Percentiles rank a stretch among this genome's conserved stretches.
Evolutionary conservation across 768 basidiomycete genomes (phyloP).

Genomic region (Antrodiella citrinella): DNA sequence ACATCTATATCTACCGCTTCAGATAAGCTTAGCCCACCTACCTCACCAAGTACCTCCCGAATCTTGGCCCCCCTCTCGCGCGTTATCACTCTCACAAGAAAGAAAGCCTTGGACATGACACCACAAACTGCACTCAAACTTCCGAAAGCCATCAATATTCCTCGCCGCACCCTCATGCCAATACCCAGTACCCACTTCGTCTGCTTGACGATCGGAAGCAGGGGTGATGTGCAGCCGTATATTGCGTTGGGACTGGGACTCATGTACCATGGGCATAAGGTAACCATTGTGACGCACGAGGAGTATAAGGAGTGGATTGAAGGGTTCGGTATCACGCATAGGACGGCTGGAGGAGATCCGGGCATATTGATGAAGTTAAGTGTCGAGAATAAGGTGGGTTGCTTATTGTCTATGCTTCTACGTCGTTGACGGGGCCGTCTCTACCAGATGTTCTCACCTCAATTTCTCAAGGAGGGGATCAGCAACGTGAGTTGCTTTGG

Average conservation of each 20-base stretch:
- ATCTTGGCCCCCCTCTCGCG: constrained; percentile 41
- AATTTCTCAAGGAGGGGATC: constrained; percentile 60
- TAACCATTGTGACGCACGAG: constrained; percentile 42
- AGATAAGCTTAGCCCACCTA: constrained; percentile 1
- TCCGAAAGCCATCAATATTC: constrained; percentile 42
- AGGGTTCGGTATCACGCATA: constrained; percentile 50
- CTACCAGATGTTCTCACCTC: constrained; percentile 59
- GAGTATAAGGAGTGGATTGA: constrained; percentile 48
- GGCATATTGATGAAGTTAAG: constrained; percentile 60
- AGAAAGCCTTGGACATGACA: constrained; percentile 15
- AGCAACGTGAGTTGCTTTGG: constrained; percentile 40
- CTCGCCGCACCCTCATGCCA: constrained; percentile 23
- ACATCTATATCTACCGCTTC: constrained; percentile 3
- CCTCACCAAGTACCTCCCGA: constrained; percentile 6
- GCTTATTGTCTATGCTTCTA: neutral
- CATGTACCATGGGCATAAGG: constrained; percentile 33
- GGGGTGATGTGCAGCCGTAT: constrained; percentile 46
- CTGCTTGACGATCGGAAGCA: constrained; percentile 56
- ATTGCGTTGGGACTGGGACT: constrained; percentile 36
- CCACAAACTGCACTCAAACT: constrained; percentile 24
- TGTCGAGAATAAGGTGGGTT: constrained; percentile 35
- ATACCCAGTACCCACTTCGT: constrained; percentile 44
- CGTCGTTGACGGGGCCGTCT: constrained; percentile 3
- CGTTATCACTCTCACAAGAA: constrained; percentile 23
- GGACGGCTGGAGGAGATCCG: constrained; percentile 62